Conservation (phyloP, 495 filamentous ascomycete genomes). For the Aspergillus affinis region DNA sequence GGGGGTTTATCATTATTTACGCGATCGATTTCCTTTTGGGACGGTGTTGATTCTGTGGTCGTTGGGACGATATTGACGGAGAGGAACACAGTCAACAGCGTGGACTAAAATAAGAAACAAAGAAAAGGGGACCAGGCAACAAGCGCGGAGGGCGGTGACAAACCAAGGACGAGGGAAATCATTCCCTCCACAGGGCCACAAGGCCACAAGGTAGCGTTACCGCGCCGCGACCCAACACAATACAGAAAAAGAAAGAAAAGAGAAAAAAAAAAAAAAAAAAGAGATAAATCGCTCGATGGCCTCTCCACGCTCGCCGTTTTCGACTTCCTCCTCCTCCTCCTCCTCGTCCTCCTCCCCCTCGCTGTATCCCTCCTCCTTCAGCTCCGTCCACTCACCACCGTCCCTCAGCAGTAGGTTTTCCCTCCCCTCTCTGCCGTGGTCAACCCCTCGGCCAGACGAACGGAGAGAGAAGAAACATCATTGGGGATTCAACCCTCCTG, state of each 20-base stretch:
- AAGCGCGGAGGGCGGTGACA: too few species aligned
- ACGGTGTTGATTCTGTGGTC: background rate
- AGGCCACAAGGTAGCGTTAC: background rate
- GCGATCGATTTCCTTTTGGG: background rate
- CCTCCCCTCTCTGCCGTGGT: slow-evolving; percentile 1
- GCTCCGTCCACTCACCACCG: slow-evolving; percentile 21
- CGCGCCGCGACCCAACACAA: background rate
- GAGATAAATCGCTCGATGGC: slow-evolving; percentile 13
- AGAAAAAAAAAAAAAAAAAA: background rate
- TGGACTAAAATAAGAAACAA: background rate
- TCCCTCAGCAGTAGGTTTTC: slow-evolving; percentile 26
- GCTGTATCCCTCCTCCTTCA: slow-evolving; percentile 40
- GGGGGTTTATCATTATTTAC: background rate
- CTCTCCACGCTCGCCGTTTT: slow-evolving; percentile 19
- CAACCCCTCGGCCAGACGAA: background rate
- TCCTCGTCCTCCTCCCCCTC: slow-evolving; percentile 34
- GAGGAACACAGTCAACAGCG: too few species aligned
- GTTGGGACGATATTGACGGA: background rate
- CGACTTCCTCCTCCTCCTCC: slow-evolving; percentile 28
- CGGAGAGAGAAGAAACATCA: too few species aligned
- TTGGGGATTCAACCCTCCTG: background rate
- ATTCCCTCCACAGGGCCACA: too few species aligned
- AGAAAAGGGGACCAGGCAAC: background rate
- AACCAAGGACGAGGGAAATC: background rate
- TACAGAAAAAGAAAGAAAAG: background rate